Base-by-base conservation (phyloP, 1,284 basidiomycete species). In the Athelia sp. region DNA sequence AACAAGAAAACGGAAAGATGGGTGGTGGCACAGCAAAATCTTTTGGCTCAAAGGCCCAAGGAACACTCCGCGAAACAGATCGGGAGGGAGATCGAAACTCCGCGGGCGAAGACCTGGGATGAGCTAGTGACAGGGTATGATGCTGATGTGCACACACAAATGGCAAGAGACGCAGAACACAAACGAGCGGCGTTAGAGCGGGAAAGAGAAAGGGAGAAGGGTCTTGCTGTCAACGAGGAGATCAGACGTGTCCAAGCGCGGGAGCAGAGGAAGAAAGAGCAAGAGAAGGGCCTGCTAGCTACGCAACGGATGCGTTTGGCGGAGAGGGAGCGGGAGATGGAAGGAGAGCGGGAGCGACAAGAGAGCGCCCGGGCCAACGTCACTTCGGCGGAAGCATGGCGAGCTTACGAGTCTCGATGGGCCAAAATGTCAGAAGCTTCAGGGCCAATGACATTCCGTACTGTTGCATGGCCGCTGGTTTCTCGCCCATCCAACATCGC, bases 381-480 rank as follows among this genome's bases (percentile, higher is more conserved):
- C 52, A 62, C 62, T n/a, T 62, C 68, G 34, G 50, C 68, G 9
- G 73, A 79, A 42, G 78, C 78, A 2, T 87, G 83, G 84, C 59
- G 63, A 42, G 61, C 58, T 43, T 85, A 89, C 64, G 84, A 90
- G 62, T 64, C 68, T 29, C 71, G 74, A 50, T 90, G 87, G 86
- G 59, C 62, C 22, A 63, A 63, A 44, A 64, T 85, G 53, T 53
- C 64, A 47, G 61, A 64, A 17, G 69, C 74, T 22, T 64, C 70
- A 9, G 72, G 74, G 43, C 60, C 65, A 22, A 68, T 87, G 47
- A 67, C 68, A 2, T 89, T 89, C 68, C 63, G 69, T 35, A 71
- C 71, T 46, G 76, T 87, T 45, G 86, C 87, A n/a, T 90, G 87
- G 87, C 87, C 87, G 31, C 57, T 79, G 53, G 60, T 75, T 46